phyloP scores from a whole-genome alignment of 108 stramenopile species.

The Aurantiochytrium sp. region DNA sequence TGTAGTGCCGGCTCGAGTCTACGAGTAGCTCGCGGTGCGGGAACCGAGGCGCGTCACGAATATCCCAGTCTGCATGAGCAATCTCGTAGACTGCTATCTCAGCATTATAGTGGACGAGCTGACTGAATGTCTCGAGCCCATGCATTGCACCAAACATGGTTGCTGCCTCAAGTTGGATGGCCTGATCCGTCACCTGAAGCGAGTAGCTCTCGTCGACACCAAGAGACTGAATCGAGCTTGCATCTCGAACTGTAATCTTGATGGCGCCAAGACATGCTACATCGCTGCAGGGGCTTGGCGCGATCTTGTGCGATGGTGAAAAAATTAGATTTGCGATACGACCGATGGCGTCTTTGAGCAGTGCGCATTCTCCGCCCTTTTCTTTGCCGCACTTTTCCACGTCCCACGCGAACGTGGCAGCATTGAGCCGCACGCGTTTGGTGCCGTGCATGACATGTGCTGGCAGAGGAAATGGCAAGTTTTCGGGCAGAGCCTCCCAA shows the following conservation, averaged over 20 bases:
- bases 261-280: background rate
- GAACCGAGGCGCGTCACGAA: conserved; percentile 56
- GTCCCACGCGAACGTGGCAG: background rate
- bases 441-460: background rate
- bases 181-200: conserved; percentile 34
- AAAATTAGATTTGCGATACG: background rate
- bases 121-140: conserved; percentile 56
- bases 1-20: conserved; percentile 67
- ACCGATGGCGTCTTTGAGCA: background rate
- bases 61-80: conserved; percentile 27
- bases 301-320: background rate
- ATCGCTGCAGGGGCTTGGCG: background rate
- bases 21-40: conserved; percentile 65
- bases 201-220: conserved; percentile 72
- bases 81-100: conserved; percentile 1
- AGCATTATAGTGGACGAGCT: conserved; percentile 43
- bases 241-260: background rate
- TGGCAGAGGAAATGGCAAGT: background rate
- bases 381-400: background rate
- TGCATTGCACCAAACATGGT: conserved; percentile 55
- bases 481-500: background rate
- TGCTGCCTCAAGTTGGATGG: background rate
- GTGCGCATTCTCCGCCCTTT: background rate
- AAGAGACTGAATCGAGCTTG: background rate
- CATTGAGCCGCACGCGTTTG: background rate